Conservation (phyloP, 352 stramenopile species). For the Globisporangium echinulatum region DNA sequence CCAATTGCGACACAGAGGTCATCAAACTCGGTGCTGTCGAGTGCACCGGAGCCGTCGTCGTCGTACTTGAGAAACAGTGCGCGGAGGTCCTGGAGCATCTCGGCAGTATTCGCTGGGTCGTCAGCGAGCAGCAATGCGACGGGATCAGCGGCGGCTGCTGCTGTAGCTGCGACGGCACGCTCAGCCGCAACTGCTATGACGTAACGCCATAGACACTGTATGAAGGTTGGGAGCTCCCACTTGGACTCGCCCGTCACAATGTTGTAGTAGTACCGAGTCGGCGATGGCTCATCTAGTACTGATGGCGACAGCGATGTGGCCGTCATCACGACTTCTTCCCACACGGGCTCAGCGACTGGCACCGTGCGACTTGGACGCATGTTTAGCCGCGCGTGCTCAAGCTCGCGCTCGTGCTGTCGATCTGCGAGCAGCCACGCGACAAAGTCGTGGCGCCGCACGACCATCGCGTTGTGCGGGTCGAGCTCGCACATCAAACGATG, state of each 20-base stretch:
- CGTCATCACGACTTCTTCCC: conserved; percentile 28
- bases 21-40: conserved; percentile 49
- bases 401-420: conserved; percentile 20
- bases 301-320: conserved; percentile 2
- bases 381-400: conserved; percentile 7
- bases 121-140: conserved; percentile 4
- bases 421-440: conserved; percentile 44
- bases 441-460: conserved; percentile 44
- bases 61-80: conserved; percentile 51
- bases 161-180: conserved; percentile 3
- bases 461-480: conserved; percentile 56
- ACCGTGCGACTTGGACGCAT: conserved; percentile 9
- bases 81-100: conserved; percentile 40
- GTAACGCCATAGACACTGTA: conserved; percentile 26
- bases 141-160: neutral
- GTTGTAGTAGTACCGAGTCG: conserved; percentile 44
- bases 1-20: conserved; percentile 53
- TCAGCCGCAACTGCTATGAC: conserved; percentile 16
- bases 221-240: conserved; percentile 39
- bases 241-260: conserved; percentile 38
- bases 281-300: neutral
- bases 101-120: conserved; percentile 13
- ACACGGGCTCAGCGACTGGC: conserved; percentile 22
- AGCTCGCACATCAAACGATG: conserved; percentile 41
- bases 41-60: conserved; percentile 38